A percentile compares a stretch with the other conserved stretches of the same genome.
Evolutionary conservation across 1,284 basidiomycete species (phyloP).

Genomic region (Naganishia albida): DNA sequence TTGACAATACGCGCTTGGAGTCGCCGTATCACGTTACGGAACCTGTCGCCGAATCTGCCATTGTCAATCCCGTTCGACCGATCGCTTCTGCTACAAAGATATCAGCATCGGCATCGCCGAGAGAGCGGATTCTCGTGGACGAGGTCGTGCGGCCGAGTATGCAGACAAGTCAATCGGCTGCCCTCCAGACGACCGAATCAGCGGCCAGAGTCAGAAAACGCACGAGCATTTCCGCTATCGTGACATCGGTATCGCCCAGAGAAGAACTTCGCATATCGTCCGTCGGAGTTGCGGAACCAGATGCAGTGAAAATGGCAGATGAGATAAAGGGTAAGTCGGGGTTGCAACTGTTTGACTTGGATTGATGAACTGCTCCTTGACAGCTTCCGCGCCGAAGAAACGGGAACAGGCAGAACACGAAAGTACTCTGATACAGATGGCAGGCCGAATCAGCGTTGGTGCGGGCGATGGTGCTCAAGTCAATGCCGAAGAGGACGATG

Average conservation of each 20-base stretch:
- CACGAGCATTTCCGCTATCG: conserved; percentile 19
- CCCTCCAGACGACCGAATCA: conserved; percentile 14
- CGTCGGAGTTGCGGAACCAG: conserved; percentile 2
- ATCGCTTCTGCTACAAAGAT: background rate
- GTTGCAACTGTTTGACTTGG: background rate
- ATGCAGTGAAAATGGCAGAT: background rate
- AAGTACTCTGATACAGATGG: conserved; percentile 24
- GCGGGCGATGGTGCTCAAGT: background rate
- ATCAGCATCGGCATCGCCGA: background rate
- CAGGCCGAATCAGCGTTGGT: conserved; percentile 13
- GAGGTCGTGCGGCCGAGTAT: background rate
- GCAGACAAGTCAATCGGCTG: background rate
- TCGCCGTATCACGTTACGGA: background rate
- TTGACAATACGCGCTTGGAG: background rate
- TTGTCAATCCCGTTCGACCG: background rate
- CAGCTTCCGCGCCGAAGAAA: conserved; percentile 14
- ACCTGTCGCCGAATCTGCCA: background rate
- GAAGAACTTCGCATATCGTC: conserved; percentile 30
- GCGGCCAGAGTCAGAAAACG: conserved; percentile 4
- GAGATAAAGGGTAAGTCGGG: conserved; percentile 3
- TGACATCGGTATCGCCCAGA: conserved; percentile 10
- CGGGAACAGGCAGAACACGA: conserved; percentile 15
- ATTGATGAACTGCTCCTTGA: background rate
- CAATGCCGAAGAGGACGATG: conserved; percentile 19
- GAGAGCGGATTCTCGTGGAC: background rate